These are phyloP conservation scores for Capsicum rhomboideum DNA, from an alignment of 257 asterid species.

Conservation along the genomic window DNA sequence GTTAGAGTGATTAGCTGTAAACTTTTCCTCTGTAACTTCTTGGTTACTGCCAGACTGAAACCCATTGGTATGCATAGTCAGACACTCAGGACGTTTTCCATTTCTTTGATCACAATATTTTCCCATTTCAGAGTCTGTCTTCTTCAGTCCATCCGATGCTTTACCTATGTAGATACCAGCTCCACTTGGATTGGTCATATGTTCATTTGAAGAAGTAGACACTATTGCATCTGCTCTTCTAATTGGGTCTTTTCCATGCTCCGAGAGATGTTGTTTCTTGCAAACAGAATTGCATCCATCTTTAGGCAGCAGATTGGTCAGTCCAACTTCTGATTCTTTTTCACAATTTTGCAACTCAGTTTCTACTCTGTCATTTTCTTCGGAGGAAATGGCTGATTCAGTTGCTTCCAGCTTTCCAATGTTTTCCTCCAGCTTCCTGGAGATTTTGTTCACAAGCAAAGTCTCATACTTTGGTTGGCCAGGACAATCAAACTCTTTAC, in stretches of 20 bases:
- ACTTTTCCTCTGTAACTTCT: slow-evolving; percentile 22
- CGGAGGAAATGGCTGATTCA: slow-evolving; percentile 20
- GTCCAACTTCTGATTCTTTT: slow-evolving; percentile 18
- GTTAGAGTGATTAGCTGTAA: slow-evolving; percentile 22
- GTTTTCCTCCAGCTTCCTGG: slow-evolving; percentile 18
- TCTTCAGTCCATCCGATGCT: slow-evolving; percentile 13
- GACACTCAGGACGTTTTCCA: slow-evolving; percentile 12
- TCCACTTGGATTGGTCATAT: slow-evolving; percentile 16
- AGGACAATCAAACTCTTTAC: slow-evolving; percentile 15
- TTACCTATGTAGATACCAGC: slow-evolving; percentile 21
- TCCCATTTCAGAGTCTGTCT: slow-evolving; percentile 16
- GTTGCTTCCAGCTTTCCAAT: slow-evolving; percentile 16
- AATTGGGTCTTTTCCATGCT: slow-evolving; percentile 6
- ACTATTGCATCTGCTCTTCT: slow-evolving; percentile 6
- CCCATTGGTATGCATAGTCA: background rate
- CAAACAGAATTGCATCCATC: slow-evolving; percentile 20
- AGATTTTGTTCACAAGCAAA: slow-evolving; percentile 5
- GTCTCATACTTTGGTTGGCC: slow-evolving; percentile 9
- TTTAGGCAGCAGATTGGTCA: slow-evolving; percentile 15
- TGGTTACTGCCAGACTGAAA: slow-evolving; percentile 22
- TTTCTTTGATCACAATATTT: slow-evolving; percentile 16
- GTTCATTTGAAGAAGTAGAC: slow-evolving; percentile 18
- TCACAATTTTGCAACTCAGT: slow-evolving; percentile 12
- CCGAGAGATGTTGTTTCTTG: slow-evolving; percentile 24
- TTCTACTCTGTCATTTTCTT: slow-evolving; percentile 21